phyloP scores from a whole-genome alignment of 768 basidiomycete species.

The Amanita rimosa region DNA sequence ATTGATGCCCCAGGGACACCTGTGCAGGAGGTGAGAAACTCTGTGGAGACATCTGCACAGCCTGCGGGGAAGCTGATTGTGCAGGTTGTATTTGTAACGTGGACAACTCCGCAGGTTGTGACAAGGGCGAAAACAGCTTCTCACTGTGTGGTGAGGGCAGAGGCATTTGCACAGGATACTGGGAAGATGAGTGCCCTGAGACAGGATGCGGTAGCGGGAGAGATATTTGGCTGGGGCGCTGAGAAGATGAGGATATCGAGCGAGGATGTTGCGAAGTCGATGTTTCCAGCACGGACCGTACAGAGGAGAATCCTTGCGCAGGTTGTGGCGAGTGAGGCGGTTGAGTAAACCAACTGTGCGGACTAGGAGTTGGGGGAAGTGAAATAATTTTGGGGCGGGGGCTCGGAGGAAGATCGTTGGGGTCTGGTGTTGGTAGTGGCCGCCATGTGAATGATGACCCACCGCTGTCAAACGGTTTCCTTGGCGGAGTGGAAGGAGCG shows the following conservation, averaged over 20 bases:
- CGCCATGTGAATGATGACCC: conserved; percentile 31
- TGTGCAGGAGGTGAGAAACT: too few species aligned
- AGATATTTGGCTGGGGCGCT: neutral
- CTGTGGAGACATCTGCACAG: too few species aligned
- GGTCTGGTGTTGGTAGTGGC: conserved; percentile 49
- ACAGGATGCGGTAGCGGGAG: neutral
- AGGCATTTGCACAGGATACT: neutral
- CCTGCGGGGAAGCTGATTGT: too few species aligned
- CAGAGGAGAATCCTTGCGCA: neutral
- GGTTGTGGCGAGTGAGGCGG: conserved; percentile 2
- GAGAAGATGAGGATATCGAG: neutral
- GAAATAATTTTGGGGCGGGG: conserved; percentile 39
- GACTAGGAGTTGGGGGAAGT: conserved; percentile 36
- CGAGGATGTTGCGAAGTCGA: neutral
- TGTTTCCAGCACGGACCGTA: neutral
- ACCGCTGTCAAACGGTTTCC: conserved; percentile 14
- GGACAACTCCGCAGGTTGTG: too few species aligned
- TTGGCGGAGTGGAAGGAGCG: conserved; percentile 5
- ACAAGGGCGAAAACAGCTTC: neutral
- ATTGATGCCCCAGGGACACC: too few species aligned
- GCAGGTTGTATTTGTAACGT: too few species aligned
- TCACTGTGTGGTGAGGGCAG: neutral
- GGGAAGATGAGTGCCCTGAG: neutral
- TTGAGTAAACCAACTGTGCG: conserved; percentile 8
- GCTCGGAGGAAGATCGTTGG: conserved; percentile 50